Conservation (phyloP, 106 monocot species). For the Amphibolis antarctica region DNA sequence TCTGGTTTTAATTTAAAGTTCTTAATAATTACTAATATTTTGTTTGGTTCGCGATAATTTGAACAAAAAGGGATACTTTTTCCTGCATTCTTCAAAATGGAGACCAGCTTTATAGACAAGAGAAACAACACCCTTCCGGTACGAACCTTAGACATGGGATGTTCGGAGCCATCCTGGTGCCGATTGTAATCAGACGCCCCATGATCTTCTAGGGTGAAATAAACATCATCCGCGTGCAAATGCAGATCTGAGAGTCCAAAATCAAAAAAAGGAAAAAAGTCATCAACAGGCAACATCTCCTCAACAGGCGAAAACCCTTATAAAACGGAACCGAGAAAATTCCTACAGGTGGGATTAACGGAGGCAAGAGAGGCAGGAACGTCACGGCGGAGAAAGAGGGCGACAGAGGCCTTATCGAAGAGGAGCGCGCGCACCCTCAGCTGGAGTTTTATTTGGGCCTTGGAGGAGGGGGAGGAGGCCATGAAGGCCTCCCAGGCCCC, state of each 20-base stretch:
- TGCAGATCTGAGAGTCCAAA: constrained; percentile 29
- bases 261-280: background rate
- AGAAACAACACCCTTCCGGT: background rate
- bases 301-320: background rate
- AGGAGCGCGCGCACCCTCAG: constrained; percentile 76
- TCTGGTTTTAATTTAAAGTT: too few species aligned
- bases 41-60: too few species aligned
- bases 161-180: constrained; percentile 22
- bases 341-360: constrained; percentile 47
- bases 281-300: background rate
- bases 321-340: background rate
- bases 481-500: constrained; percentile 87
- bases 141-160: constrained; percentile 3
- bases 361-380: constrained; percentile 11
- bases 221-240: constrained; percentile 82
- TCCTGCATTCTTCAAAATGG: too few species aligned
- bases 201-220: constrained; percentile 57
- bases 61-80: too few species aligned
- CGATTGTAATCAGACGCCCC: constrained; percentile 24
- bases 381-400: constrained; percentile 29
- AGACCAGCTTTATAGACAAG: too few species aligned
- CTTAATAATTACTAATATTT: too few species aligned
- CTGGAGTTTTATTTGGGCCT: constrained; percentile 50
- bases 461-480: constrained; percentile 22
- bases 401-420: constrained; percentile 69